Evolutionary conservation across 306 rosid species (phyloP), one percentile per base, ranked within the genome.

Genomic region (Gillenia trifoliata): DNA sequence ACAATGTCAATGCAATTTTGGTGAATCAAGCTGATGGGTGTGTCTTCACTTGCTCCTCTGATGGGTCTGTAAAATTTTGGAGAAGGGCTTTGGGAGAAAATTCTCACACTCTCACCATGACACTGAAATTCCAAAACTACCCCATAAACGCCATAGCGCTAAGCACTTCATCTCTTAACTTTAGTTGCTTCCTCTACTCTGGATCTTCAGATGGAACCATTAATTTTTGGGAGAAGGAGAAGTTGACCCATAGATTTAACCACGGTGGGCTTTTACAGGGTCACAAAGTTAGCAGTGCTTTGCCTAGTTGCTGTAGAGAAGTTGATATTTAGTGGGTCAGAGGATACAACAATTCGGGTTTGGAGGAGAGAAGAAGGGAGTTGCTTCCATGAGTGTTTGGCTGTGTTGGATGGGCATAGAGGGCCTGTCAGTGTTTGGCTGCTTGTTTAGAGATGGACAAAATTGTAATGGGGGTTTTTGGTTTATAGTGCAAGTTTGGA

Each of bases 21-120:
- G 92, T 91, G 38, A 91, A 83, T 83, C 92, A 91, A 83, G 91
- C 86, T 3, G 94, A 91, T 66, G 95, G 89, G 8, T 86, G 92
- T 8, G 82, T 91, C 69, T 89, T 91, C 89, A 87, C 91, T 7
- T 83, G 88, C 68, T 91, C 95, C n/a, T 84, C 88, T 6, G 95
- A 91, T 64, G 91, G 92, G 4, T 86, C 91, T 0, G 91, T 86
- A 72, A 87, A 86, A 66, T 72, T 89, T 26, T 91, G 97, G 97
- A 87, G 92, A 82, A 87, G 90, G 64, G 83, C 89, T 0, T 91
- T 81, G 83, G 83, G 82, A 23, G 95, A 89, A 63, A 81, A 86
- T 79, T 89, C 95, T 3, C 95, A 91, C 76, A 91, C 90, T 8
- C 85, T 91, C 49, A 89, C 89, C 1, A 84, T 87, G 89, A 87